These are phyloP conservation scores for Cryptococcus deneoformans DNA, from an alignment of 1,284 basidiomycete species.

Conservation along the genomic window DNA sequence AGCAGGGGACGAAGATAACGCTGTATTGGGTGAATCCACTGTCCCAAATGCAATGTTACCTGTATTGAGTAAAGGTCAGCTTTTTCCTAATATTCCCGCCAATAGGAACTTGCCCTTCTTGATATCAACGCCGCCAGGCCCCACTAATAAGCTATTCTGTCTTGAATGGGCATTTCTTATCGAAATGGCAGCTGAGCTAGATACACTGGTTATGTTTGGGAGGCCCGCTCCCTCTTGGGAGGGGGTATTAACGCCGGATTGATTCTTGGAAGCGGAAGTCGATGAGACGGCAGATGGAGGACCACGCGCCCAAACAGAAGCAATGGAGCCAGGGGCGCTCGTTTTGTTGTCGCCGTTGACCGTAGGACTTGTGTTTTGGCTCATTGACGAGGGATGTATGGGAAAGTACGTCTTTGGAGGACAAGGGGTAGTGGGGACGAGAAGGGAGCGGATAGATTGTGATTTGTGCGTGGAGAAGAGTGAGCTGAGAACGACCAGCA, in stretches of 20 bases:
- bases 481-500: too few relatives aligned
- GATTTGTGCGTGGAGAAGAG: too few relatives aligned
- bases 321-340: background rate
- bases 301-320: conserved; percentile 42
- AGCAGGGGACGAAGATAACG: conserved; percentile 50
- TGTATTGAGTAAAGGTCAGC: conserved; percentile 3
- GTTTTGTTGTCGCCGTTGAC: conserved; percentile 16
- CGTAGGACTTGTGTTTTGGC: conserved; percentile 26
- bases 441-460: too few relatives aligned
- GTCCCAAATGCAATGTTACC: conserved; percentile 67
- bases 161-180: conserved; percentile 27
- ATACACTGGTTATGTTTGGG: conserved; percentile 13
- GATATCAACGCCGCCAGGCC: conserved; percentile 37
- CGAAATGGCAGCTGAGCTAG: conserved; percentile 22
- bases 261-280: conserved; percentile 22
- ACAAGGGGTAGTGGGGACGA: too few relatives aligned
- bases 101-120: conserved; percentile 31
- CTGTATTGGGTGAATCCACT: conserved; percentile 58
- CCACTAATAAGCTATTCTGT: conserved; percentile 44
- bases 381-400: conserved; percentile 26
- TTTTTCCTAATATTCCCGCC: background rate
- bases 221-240: conserved; percentile 2
- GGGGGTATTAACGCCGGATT: conserved; percentile 17
- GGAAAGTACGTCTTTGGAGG: too few relatives aligned
- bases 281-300: conserved; percentile 35